Evolutionary conservation across 352 stramenopile genomes (phyloP), one percentile per base, ranked within the genome.

Genomic region (Globisporangium uncinulatum): DNA sequence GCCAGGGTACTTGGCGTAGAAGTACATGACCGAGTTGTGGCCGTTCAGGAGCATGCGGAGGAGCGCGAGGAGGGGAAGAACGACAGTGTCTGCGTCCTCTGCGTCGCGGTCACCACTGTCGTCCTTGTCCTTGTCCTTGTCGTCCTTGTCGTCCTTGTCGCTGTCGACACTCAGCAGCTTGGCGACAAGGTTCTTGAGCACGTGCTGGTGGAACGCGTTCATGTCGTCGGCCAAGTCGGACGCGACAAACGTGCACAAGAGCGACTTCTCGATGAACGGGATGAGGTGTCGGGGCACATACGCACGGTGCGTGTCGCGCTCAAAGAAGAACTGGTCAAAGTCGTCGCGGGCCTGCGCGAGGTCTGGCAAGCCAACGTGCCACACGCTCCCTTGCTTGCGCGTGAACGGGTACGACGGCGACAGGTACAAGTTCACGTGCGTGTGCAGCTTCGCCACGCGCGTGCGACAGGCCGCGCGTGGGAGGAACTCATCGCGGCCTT

Each of bases 1-100:
- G 19, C 84, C 80, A 14, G 71, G 74, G 41, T 94, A 91, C 61
- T 92, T 92, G 62, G 86, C 68, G 51, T 95, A 94, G 59, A 91
- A 95, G 59, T 79, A 92, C 72, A 88, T 82, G 47, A 78, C 88
- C 32, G 79, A 79, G 41, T 74, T 76, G 67, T 89, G 77, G 7
- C 82, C 86, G 50, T 89, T 91, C 7, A 92, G 54, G 51, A 95
- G 78, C 60, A 95, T 72, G 15, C 85, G 81, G 20, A 92, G 55
- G 21, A 94, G 56, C 43, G 80, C 81, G 24, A 95, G 58, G 55
- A 90, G 67, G 46, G 69, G 67, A 43, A 75, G 56, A 14, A 77
- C 64, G 45, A 73, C 58, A 39, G 56, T 56, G 1, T 63, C 66
- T 3, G 52, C 44, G 17, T 31, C 19, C 17, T 20, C 2, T 62